Evolutionary conservation across 129 eudicot species (phyloP).

Genomic region (Flaveria bidentis): DNA sequence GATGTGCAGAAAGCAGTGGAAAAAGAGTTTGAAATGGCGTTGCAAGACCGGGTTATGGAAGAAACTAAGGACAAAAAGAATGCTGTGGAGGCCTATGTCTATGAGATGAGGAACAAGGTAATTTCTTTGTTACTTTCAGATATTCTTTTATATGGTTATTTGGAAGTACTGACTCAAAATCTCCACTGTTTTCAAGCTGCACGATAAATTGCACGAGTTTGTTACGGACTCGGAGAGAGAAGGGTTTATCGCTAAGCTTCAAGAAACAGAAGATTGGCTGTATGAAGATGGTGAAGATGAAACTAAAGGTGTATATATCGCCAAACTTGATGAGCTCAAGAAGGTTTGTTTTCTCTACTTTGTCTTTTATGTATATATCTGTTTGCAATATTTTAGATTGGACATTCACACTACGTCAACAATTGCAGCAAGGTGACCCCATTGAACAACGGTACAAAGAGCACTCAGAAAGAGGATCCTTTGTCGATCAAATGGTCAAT

Average conservation of each 20-base stretch:
- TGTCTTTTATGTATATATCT: too few species aligned
- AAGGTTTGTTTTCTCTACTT: too few species aligned
- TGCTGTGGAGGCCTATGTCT: conserved; percentile 90
- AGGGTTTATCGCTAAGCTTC: conserved; percentile 60
- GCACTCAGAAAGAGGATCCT: too few species aligned
- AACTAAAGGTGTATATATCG: too few species aligned
- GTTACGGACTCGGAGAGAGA: conserved; percentile 75
- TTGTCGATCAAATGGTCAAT: too few species aligned
- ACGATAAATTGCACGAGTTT: conserved; percentile 71
- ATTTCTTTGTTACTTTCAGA: background rate
- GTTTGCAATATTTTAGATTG: too few species aligned
- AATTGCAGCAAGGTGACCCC: too few species aligned
- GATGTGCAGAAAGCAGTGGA: conserved; percentile 90
- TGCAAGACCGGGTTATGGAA: conserved; percentile 95
- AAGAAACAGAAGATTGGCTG: conserved; percentile 92
- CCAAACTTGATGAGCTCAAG: too few species aligned
- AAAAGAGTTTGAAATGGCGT: conserved; percentile 95
- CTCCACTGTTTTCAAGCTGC: conserved; percentile 43
- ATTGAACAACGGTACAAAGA: too few species aligned
- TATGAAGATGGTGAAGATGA: conserved; percentile 63
- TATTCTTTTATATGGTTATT: background rate
- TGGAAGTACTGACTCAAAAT: conserved; percentile 1
- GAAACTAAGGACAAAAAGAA: conserved; percentile 92
- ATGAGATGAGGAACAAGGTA: conserved; percentile 98
- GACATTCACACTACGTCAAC: too few species aligned